These are phyloP conservation scores for Cyberlindnera mrakii DNA, from an alignment of 805 yeast genomes.

Conservation along the genomic window DNA sequence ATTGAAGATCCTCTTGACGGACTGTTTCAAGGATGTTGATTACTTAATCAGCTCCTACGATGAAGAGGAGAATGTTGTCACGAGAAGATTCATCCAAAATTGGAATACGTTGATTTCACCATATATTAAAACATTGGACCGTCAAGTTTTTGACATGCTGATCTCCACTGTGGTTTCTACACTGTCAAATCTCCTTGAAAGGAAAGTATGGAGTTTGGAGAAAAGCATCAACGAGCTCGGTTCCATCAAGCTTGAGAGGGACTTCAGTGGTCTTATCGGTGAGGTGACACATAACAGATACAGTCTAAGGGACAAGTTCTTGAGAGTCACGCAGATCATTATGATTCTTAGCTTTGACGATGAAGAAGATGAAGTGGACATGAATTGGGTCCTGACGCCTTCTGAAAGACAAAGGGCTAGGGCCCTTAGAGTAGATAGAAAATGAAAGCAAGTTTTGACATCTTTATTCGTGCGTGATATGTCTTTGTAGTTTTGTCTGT, in stretches of 20 bases:
- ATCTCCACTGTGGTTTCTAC: constrained; percentile 44
- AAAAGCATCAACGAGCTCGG: constrained; percentile 77
- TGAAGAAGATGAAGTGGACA: constrained; percentile 44
- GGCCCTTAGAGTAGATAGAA: constrained; percentile 41
- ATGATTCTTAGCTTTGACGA: constrained; percentile 80
- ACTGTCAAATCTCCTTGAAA: constrained; percentile 54
- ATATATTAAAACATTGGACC: constrained; percentile 51
- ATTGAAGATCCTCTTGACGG: constrained; percentile 36
- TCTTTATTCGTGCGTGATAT: not conserved
- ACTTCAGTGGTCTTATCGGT: constrained; percentile 65
- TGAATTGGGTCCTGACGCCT: constrained; percentile 73
- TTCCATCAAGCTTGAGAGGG: constrained; percentile 76
- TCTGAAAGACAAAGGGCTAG: constrained; percentile 65
- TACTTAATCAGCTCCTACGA: constrained; percentile 23
- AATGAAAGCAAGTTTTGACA: constrained; percentile 1
- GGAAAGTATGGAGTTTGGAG: constrained; percentile 59
- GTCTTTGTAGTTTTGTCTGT: not conserved
- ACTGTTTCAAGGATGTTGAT: constrained; percentile 29
- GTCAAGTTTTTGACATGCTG: constrained; percentile 45
- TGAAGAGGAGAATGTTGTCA: constrained; percentile 29
- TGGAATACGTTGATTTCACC: constrained; percentile 69
- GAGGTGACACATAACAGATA: constrained; percentile 71
- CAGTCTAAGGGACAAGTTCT: constrained; percentile 68
- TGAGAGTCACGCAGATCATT: constrained; percentile 78
- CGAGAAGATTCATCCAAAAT: constrained; percentile 47